Conservation (phyloP, 306 rosid genomes). For the Pyrus communis region DNA sequence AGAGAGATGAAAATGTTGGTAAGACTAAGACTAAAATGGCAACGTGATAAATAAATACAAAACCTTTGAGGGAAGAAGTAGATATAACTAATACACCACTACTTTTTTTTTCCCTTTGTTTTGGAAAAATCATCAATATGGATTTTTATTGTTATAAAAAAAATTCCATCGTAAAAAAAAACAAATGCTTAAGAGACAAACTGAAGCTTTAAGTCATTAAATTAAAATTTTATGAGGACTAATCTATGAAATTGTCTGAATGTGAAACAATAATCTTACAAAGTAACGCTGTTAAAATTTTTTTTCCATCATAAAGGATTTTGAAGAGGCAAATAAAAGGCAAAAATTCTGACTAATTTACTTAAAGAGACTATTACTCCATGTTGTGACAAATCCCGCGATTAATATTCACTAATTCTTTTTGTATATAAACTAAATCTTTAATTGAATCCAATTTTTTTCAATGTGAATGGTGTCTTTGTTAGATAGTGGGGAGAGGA, state of each 20-base stretch:
- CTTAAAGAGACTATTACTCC: not conserved
- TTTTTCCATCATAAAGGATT: too few species aligned
- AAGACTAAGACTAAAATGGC: not conserved
- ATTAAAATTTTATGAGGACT: too few species aligned
- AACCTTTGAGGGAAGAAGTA: not conserved
- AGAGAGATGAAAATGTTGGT: not conserved
- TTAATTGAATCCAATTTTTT: not conserved
- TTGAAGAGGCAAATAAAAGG: too few species aligned
- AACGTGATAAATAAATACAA: not conserved
- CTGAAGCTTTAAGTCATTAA: not conserved
- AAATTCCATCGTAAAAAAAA: not conserved
- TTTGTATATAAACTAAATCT: not conserved
- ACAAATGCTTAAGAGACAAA: not conserved
- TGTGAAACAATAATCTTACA: too few species aligned
- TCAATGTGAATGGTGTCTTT: not conserved
- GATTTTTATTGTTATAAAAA: not conserved
- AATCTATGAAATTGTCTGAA: too few species aligned
- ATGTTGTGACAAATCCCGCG: too few species aligned
- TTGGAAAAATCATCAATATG: not conserved
- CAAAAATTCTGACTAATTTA: too few species aligned
- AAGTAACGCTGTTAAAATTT: too few species aligned
- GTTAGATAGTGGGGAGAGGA: slow-evolving; percentile 34
- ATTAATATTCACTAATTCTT: too few species aligned
- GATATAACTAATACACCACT: not conserved
- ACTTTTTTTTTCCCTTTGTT: not conserved